These are phyloP conservation scores for Populus tremula DNA, from an alignment of 345 rosid genomes.

Conservation along the genomic window DNA sequence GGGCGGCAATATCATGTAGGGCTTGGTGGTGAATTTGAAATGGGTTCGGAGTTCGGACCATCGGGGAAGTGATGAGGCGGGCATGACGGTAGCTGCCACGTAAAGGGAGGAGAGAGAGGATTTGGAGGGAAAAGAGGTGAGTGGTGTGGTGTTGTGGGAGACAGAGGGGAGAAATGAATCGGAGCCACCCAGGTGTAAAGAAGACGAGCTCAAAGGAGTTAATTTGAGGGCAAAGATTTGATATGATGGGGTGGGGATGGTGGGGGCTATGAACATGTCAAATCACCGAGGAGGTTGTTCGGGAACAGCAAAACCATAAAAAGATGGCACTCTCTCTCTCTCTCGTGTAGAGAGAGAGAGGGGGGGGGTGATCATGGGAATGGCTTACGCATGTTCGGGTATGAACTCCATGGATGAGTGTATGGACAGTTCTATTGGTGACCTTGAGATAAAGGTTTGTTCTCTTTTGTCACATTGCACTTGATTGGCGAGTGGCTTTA, in stretches of 20 bases:
- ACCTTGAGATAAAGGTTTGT: neutral
- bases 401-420: neutral
- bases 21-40: neutral
- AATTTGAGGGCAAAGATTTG: slow-evolving; percentile 19
- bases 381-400: neutral
- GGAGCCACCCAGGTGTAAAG: slow-evolving; percentile 21
- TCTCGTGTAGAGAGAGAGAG: too few relatives aligned
- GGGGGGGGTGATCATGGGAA: neutral
- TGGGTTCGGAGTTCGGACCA: neutral
- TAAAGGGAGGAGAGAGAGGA: neutral
- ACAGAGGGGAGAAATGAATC: slow-evolving; percentile 25
- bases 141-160: slow-evolving; percentile 11
- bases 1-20: neutral
- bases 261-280: slow-evolving; percentile 13
- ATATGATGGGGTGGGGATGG: slow-evolving; percentile 14
- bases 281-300: slow-evolving; percentile 22
- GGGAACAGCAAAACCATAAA: neutral
- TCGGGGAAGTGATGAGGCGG: neutral
- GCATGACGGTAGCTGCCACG: slow-evolving; percentile 22
- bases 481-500: neutral
- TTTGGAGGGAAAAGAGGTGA: slow-evolving; percentile 17
- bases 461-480: neutral
- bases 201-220: neutral
- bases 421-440: neutral
- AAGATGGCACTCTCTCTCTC: neutral